Evolutionary conservation across 257 asterid genomes (phyloP).

Genomic region (Galeopsis tetrahit): DNA sequence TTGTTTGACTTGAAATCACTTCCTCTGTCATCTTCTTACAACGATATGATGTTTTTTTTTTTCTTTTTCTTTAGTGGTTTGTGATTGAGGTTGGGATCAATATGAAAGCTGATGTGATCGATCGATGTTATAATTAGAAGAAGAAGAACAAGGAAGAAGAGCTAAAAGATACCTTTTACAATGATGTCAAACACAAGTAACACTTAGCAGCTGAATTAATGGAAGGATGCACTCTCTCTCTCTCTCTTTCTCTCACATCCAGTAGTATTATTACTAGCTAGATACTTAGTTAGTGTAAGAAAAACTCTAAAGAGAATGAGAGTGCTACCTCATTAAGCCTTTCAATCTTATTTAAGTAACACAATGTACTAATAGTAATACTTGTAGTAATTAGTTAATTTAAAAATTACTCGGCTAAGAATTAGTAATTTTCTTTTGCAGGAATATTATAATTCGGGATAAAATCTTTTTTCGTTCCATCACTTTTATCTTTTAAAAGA

Average conservation of each 20-base stretch:
- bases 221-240: slow-evolving; percentile 34
- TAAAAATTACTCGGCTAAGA: background rate
- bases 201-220: slow-evolving; percentile 22
- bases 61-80: too few species aligned
- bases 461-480: too few species aligned
- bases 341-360: slow-evolving; percentile 37
- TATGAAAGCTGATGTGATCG: background rate
- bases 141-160: slow-evolving; percentile 14
- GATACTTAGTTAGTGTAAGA: slow-evolving; percentile 17
- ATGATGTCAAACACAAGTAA: slow-evolving; percentile 44
- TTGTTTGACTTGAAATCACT: slow-evolving; percentile 47
- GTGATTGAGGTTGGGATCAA: background rate
- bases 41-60: background rate
- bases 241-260: slow-evolving; percentile 11
- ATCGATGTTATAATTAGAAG: background rate
- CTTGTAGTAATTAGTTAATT: background rate
- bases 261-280: background rate
- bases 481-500: too few species aligned
- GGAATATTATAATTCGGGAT: too few species aligned
- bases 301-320: slow-evolving; percentile 39
- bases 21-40: slow-evolving; percentile 62
- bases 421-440: too few species aligned
- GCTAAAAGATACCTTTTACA: slow-evolving; percentile 47
- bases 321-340: slow-evolving; percentile 35
- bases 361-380: slow-evolving; percentile 5